Evolutionary conservation across 495 filamentous ascomycete species (phyloP), one percentile per base, ranked within the genome.

Genomic region (Pseudevernia furfuracea): DNA sequence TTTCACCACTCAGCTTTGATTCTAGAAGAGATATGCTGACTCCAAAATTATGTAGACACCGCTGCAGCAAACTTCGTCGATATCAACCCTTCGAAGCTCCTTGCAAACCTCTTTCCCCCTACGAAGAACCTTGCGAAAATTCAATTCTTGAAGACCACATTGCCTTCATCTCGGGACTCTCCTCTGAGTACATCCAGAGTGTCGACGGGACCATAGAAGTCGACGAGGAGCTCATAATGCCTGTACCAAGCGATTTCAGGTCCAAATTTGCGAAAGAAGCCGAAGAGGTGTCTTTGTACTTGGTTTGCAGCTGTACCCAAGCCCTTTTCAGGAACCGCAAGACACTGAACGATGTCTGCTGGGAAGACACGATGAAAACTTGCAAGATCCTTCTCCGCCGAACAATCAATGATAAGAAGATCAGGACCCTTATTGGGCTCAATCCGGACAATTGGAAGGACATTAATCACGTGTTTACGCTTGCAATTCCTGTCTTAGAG

Each of bases 371-470:
- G 58, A 46, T 71, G 63, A 49, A 62, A 63, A 64, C 70, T 68
- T 76, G 82, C 25, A 78, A 75, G 48, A 75, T 74, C 41, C 80
- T 83, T 57, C 68, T 84, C 56, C 76, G 80, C 4, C 76, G 74
- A 68, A 84, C 80, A 23, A 67, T 81, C 17, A 80, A 82, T 53
- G 83, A 81, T 71, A 81, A 81, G 46, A 79, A 84, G 36, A 81
- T 84, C n/a, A 77, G 82, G 77, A 82, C 70, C 58, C 75, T 52
- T n/a, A 57, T 58, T 48, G 89, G 76, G 69, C 76, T 71, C 73
- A 89, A 71, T 72, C 84, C 58, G 71, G 84, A 87, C 60, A 82
- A 89, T 60, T 92, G 89, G 89, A 81, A 87, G 66, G 87, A 86
- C 71, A 78, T 85, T 60, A 78, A 78, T n/a, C 77, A 80, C 55